These are phyloP conservation scores for Colletotrichum plurivorum DNA, from an alignment of 2,329 filamentous ascomycete genomes.

Conservation along the genomic window DNA sequence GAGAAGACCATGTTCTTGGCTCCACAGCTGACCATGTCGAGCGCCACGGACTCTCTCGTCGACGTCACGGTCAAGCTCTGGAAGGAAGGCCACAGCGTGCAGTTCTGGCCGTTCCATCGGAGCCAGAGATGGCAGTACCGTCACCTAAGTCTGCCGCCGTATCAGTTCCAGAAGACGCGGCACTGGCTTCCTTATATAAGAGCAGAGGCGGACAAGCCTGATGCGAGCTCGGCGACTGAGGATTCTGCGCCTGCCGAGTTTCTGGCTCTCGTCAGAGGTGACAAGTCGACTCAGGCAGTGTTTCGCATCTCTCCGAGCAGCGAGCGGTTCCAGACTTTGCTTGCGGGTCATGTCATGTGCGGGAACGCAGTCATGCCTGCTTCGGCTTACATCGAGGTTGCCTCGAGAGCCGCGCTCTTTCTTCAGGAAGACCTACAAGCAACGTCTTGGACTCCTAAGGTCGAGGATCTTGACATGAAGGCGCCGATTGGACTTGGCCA, in stretches of 20 bases:
- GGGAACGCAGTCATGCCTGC: conserved; percentile 16
- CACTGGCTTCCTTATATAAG: conserved; percentile 45
- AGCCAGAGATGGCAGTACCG: conserved; percentile 30
- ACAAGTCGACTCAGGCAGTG: not conserved
- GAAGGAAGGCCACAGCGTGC: conserved; percentile 36
- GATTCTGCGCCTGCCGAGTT: not conserved
- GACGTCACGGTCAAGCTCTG: conserved; percentile 41
- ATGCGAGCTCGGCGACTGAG: not conserved
- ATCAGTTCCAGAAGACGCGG: conserved; percentile 47
- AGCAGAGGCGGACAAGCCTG: not conserved
- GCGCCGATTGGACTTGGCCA: not conserved
- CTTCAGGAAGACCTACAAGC: not conserved
- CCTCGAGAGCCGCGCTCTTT: conserved; percentile 6
- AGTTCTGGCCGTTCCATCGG: conserved; percentile 46
- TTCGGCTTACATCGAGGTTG: conserved; percentile 24
- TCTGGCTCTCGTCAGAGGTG: not conserved
- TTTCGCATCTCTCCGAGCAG: conserved; percentile 3
- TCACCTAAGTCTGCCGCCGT: conserved; percentile 44
- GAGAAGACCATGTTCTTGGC: not conserved
- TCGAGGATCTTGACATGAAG: conserved; percentile 8
- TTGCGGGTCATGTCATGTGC: conserved; percentile 13
- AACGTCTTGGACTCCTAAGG: not conserved
- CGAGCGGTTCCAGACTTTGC: conserved; percentile 15
- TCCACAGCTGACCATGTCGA: conserved; percentile 31
- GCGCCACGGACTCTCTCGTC: conserved; percentile 7